phyloP scores from a whole-genome alignment of 805 yeast species.

The Groenewaldozyma salmanticensis region DNA sequence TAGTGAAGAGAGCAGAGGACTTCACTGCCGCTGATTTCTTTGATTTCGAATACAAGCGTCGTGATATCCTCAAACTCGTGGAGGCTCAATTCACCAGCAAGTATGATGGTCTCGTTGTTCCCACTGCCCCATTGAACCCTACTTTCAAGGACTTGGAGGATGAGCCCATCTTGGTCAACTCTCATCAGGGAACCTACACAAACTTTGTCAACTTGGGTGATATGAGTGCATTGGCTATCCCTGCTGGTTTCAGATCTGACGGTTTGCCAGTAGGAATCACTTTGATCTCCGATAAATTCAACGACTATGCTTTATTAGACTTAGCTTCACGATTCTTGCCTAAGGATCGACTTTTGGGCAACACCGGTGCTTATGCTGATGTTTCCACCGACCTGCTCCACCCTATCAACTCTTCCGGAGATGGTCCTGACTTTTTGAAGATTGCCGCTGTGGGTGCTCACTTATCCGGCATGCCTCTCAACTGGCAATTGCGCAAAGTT shows the following conservation, averaged over 20 bases:
- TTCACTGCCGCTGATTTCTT: slow-evolving; percentile 77
- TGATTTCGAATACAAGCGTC: slow-evolving; percentile 79
- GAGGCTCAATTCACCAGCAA: slow-evolving; percentile 41
- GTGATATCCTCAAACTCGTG: slow-evolving; percentile 62
- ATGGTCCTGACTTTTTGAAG: slow-evolving; percentile 35
- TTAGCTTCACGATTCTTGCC: slow-evolving; percentile 65
- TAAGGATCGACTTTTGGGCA: slow-evolving; percentile 48
- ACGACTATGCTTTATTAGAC: slow-evolving; percentile 82
- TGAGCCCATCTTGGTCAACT: slow-evolving; percentile 78
- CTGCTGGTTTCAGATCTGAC: slow-evolving; percentile 80
- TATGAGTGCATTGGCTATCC: slow-evolving; percentile 82
- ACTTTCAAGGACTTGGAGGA: slow-evolving; percentile 57
- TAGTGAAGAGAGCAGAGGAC: slow-evolving; percentile 69
- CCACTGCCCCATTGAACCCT: slow-evolving; percentile 92
- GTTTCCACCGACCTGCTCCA: slow-evolving; percentile 36
- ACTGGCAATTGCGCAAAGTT: slow-evolving; percentile 87
- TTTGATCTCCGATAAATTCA: slow-evolving; percentile 66
- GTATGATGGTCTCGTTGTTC: slow-evolving; percentile 74
- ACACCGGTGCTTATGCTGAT: slow-evolving; percentile 31
- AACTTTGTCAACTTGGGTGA: slow-evolving; percentile 94
- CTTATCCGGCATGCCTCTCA: slow-evolving; percentile 74
- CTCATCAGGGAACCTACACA: slow-evolving; percentile 96
- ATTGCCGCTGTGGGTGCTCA: slow-evolving; percentile 98
- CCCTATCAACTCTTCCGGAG: slow-evolving; percentile 17
- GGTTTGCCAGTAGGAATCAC: slow-evolving; percentile 91